phyloP scores from a whole-genome alignment of 1,284 basidiomycete genomes.

The Taiwanofungus camphoratus region DNA sequence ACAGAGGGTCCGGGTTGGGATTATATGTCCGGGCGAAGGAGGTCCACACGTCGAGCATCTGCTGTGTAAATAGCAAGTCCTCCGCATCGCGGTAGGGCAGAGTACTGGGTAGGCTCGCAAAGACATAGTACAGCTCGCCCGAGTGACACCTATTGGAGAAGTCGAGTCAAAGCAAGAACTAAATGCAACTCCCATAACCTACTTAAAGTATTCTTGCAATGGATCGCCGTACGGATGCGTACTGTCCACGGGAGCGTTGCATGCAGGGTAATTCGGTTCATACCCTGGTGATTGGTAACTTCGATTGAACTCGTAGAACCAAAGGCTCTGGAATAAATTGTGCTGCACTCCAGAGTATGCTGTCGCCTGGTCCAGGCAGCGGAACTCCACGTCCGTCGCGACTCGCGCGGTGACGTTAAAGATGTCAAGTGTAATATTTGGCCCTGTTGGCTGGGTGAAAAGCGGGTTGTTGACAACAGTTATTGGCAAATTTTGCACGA shows the following conservation, averaged over 20 bases:
- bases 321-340: constrained; percentile 28
- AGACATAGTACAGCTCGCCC: constrained; percentile 35
- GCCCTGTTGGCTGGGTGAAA: constrained; percentile 25
- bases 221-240: constrained; percentile 33
- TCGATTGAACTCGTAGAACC: constrained; percentile 35
- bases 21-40: constrained; percentile 35
- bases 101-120: constrained; percentile 30
- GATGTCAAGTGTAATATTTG: constrained; percentile 27
- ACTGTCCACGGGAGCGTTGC: constrained; percentile 29
- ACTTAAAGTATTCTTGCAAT: constrained; percentile 29
- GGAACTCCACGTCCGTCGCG: constrained; percentile 32
- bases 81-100: constrained; percentile 32
- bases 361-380: constrained; percentile 36
- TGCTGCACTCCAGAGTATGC: constrained; percentile 29
- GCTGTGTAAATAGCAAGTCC: constrained; percentile 34
- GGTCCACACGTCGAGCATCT: constrained; percentile 33
- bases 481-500: constrained; percentile 18
- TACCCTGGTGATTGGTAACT: constrained; percentile 33
- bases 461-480: constrained; percentile 23
- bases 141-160: constrained; percentile 32
- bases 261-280: constrained; percentile 31
- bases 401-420: constrained; percentile 33
- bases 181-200: constrained; percentile 2
- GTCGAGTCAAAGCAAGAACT: background rate
- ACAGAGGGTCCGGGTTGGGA: constrained; percentile 34